Base-by-base conservation (phyloP, 257 asterid species). In the Nicotiana tabacum region DNA sequence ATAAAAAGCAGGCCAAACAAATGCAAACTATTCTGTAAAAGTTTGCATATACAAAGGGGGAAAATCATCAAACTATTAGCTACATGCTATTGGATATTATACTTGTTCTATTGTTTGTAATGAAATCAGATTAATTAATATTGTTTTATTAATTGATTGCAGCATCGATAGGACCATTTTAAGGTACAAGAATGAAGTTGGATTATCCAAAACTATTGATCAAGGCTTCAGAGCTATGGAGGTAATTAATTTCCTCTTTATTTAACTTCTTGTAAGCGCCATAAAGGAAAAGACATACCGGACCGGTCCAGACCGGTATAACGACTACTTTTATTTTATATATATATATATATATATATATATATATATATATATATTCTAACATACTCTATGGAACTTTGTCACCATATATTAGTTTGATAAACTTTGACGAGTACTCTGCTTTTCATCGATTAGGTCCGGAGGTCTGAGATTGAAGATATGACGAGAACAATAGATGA, bases 401-500 rank as follows among this genome's bases (percentile, higher is more conserved):
- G 33, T 24, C 39, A 24, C 27, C 5, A 7, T n/a, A 69, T 69
- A 68, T 56, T 82, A 12, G n/a, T 51, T 68, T 53, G 48, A 11
- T 17, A n/a, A 76, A 5, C 6, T 79, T 18, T 60, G 70, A 61
- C 3, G 21, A 58, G 39, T 82, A 67, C 37, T 39, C 6, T 43
- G 12, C 51, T 11, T 69, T 16, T 72, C 6, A n/a, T 83, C 48
- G 55, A 80, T 67, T 85, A 91, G 95, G 87, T 85, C 2, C 88
- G 92, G 92, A 90, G 88, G 83, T 90, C 87, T 77, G 90, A 87
- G 82, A 87, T 90, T 53, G 93, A 90, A 46, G 89, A 87, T 6
- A 4, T 91, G 83, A 87, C 81, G 46, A 91, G 90, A 86, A 86
- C 87, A 64, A 69, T 90, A 53, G 89, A 85, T 81, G 88, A 85